Evolutionary conservation across 192 early-diverging fungal genomes (phyloP), one percentile per base, ranked within the genome.

Genomic region (Chytriomyces sp.): DNA sequence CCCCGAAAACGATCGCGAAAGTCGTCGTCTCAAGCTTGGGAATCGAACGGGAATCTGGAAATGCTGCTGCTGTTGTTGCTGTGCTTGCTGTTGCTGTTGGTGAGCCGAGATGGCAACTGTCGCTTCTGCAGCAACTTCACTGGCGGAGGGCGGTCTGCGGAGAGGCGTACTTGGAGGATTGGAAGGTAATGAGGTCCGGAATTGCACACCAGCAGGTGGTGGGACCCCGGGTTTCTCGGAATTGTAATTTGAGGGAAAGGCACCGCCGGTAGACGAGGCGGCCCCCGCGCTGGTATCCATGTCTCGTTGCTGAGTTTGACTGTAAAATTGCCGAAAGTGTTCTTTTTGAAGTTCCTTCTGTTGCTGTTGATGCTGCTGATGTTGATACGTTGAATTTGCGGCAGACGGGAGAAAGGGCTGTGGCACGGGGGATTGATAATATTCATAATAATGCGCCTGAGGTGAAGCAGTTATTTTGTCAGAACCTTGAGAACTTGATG

Each of bases 1-100:
- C 18, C 72, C 72, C 7, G 60, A 44, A 26, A 73, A 63, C 10
- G 72, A 73, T 7, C 24, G 18, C 35, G 72, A 73, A 10, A 73
- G 45, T 11, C 60, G 72, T 45, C 72, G 23, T 23, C 72, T 57
- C 59, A 73, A 45, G n/a, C 53, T 61, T 13, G 72, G 72, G 72
- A 73, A 73, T 63, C 61, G 72, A 13, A 73, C 26, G 5, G 35
- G 20, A 13, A 50, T 43, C 18, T 47, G 59, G 35, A 50, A 50
- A 5, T 47, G 24, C 44, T 61, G 44, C 26, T 64, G 63, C 63
- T 13, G 10, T 26, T 13, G 63, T 24, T 35, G 63, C 20, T 64
- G 63, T 64, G 10, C 18, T 23, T 13, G 63, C 63, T 28, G 45
- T 16, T 45, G 28, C 16, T 46, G 26, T 4, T 28, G 66, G 45